These are phyloP conservation scores for Candida tammaniensis DNA, from an alignment of 805 yeast species.

Conservation along the genomic window DNA sequence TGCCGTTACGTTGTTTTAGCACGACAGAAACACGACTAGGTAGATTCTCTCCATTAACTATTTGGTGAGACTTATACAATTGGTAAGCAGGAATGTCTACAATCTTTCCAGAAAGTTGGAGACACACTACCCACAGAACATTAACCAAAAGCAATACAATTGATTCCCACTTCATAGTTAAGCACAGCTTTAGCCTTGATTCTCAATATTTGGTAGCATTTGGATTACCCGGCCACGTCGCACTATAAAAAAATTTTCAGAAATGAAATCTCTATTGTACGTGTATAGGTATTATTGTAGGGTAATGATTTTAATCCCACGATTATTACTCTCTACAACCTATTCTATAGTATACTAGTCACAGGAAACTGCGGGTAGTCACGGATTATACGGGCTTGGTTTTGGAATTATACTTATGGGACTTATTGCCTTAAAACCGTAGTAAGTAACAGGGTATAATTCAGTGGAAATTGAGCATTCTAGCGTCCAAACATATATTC, in stretches of 20 bases:
- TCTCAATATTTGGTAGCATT: neutral
- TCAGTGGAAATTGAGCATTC: conserved; percentile 35
- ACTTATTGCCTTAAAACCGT: conserved; percentile 3
- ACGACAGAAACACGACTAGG: conserved; percentile 29
- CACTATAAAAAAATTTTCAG: conserved; percentile 5
- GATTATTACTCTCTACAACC: conserved; percentile 49
- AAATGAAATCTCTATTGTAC: conserved; percentile 35
- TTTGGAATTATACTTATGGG: conserved; percentile 11
- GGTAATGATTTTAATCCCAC: conserved; percentile 37
- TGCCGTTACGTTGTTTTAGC: conserved; percentile 12
- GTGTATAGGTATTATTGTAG: conserved; percentile 51
- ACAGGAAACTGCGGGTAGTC: conserved; percentile 29
- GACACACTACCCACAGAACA: neutral
- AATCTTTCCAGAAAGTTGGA: conserved; percentile 20
- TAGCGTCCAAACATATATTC: conserved; percentile 39
- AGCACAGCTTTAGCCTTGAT: neutral
- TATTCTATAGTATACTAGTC: conserved; percentile 45
- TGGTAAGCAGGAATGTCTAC: conserved; percentile 24
- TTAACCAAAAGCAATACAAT: no score
- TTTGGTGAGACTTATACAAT: conserved; percentile 8
- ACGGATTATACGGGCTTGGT: conserved; percentile 41
- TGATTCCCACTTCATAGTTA: neutral
- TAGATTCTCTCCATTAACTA: conserved; percentile 36
- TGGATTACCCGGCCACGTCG: conserved; percentile 5
- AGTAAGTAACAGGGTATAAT: conserved; percentile 3